Evolutionary conservation across 495 filamentous ascomycete genomes (phyloP), one percentile per base, ranked within the genome.

Genomic region (Chaetomium tenue): DNA sequence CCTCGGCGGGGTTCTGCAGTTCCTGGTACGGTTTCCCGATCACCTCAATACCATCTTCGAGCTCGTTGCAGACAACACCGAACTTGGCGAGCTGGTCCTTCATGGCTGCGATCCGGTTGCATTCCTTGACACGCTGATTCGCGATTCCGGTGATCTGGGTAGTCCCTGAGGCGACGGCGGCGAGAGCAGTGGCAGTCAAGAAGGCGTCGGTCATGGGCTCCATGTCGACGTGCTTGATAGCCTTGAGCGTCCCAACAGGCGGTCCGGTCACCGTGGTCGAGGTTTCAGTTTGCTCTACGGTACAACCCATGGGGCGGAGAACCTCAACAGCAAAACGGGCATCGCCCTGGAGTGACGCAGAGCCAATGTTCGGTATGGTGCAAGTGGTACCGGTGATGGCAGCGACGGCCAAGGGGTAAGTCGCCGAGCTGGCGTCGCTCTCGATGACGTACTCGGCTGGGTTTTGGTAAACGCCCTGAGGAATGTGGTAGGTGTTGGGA

Each of bases 161-260:
- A 0, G 90, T 91, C 0, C 88, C 87, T 16, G 83, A 87, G n/a
- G 93, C 92, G 48, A 94, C 90, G 56, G 94, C 94, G 18, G 92
- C 95, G 58, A 99, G 86, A 37, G 96, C 91, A 15, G 91, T 93
- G 20, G 94, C 94, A 28, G 91, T 95, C 33, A 99, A 80, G 83
- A 99, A 99, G 58, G 94, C 94, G 79, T 99, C 94, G 0, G 94
- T 99, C 94, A 99, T 99, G 18, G 92, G 90, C 72, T 97, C 94
- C 94, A 99, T 99, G 71, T 99, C 92, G 28, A 98, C 87, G 20
- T 80, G 78, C 15, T 79, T 72, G 54, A 93, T 85, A 2, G 87
- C 81, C 65, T 87, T 87, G 48, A 99, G 77, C 5, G 82, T 76
- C 25, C 92, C 93, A 61, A 78, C 78, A 18, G 83, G 76, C n/a